These are phyloP conservation scores for Solanum tarijense DNA, from an alignment of 257 asterid genomes.

Conservation along the genomic window DNA sequence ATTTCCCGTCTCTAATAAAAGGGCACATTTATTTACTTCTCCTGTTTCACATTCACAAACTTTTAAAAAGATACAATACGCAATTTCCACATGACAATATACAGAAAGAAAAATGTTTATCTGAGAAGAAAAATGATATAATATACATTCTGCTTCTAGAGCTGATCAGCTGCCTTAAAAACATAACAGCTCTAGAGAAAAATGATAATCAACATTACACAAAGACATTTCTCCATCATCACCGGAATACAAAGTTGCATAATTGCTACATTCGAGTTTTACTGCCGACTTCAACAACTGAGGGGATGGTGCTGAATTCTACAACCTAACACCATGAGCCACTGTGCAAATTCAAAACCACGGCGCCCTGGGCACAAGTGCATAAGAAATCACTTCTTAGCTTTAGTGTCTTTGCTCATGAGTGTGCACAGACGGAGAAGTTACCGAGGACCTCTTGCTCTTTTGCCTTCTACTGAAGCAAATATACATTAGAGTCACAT, in stretches of 20 bases:
- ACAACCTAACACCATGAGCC: not conserved
- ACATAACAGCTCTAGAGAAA: not conserved
- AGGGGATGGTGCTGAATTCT: not conserved
- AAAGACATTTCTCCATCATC: not conserved
- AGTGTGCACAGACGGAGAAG: not conserved
- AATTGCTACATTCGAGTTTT: not conserved
- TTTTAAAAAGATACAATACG: not conserved
- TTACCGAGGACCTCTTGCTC: not conserved
- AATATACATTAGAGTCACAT: not conserved
- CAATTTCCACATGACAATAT: not conserved
- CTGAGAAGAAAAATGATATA: not conserved
- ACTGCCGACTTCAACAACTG: not conserved
- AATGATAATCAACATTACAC: not conserved
- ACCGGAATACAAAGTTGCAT: not conserved
- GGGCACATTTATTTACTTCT: not conserved
- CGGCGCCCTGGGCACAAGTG: not conserved
- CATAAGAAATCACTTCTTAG: not conserved
- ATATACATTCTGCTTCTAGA: not conserved
- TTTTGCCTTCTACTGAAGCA: not conserved
- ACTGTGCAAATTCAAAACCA: not conserved
- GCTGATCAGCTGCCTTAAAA: not conserved
- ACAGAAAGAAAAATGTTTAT: not conserved
- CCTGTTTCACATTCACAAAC: not conserved
- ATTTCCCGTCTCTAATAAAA: not conserved
- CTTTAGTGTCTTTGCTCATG: not conserved